Conservation (phyloP, 2,329 filamentous ascomycete genomes). For the Phialophora tarda region DNA sequence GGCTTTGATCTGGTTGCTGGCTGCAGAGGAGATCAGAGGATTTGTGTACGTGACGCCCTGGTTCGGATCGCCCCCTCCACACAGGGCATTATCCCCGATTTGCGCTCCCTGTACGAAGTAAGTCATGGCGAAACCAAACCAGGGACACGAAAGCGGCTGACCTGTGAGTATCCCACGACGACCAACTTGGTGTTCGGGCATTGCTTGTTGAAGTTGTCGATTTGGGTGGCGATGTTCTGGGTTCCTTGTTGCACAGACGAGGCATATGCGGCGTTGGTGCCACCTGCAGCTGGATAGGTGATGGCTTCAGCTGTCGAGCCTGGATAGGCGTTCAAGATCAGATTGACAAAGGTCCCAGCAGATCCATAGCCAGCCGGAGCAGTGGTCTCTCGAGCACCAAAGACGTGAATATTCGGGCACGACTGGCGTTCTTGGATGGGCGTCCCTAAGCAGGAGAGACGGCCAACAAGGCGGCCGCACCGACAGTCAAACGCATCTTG, state of each 20-base stretch:
- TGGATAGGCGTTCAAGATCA: slow-evolving; percentile 12
- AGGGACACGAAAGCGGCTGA: not conserved
- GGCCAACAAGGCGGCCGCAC: not conserved
- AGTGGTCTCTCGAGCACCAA: slow-evolving; percentile 3
- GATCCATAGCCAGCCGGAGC: slow-evolving; percentile 6
- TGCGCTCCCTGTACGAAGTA: not conserved
- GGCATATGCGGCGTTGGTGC: slow-evolving; percentile 1
- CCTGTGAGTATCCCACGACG: slow-evolving; percentile 8
- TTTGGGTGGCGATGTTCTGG: slow-evolving; percentile 7
- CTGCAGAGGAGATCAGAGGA: slow-evolving; percentile 1
- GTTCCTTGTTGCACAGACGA: slow-evolving; percentile 11
- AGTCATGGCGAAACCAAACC: not conserved
- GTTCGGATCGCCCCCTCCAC: slow-evolving; percentile 1
- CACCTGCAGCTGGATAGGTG: slow-evolving; percentile 4
- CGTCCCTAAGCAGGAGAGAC: not conserved
- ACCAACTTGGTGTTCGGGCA: slow-evolving; percentile 8
- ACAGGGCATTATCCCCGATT: slow-evolving; percentile 4
- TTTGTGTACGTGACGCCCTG: slow-evolving; percentile 8
- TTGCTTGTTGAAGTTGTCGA: slow-evolving; percentile 10
- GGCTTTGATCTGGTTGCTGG: slow-evolving; percentile 4
- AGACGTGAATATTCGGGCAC: slow-evolving; percentile 6
- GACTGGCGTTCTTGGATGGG: slow-evolving; percentile 1
- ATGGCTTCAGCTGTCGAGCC: slow-evolving; percentile 7
- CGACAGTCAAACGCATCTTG: not conserved
- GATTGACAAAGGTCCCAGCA: slow-evolving; percentile 8